Base-by-base conservation (phyloP, 192 early-diverging fungal species). In the Backusella sp. region DNA sequence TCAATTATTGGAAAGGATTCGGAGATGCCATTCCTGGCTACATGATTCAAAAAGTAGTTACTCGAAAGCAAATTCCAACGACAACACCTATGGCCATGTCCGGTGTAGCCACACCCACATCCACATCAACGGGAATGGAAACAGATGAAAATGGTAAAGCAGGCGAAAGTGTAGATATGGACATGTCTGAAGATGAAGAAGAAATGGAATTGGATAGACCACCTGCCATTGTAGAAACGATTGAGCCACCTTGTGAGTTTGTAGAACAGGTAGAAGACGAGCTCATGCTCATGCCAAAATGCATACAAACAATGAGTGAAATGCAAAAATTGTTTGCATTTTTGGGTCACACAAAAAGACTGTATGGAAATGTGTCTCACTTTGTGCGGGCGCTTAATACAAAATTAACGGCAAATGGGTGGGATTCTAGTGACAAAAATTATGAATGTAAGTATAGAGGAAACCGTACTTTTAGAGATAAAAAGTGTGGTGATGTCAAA, bases 321-420 rank as follows among this genome's bases (percentile, higher is more conserved):
- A n/a, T 82, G 39, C 85, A 86, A 69, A 82, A 82, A 15, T 72
- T 86, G 32, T 86, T 84, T 65, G 85, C 72, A 4, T 86, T 82
- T 66, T 49, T 86, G 6, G 36, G 34, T 5, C 39, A 75, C 30
- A 80, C 80, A 28, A 39, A 80, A 32, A 78, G 85, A 21, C 8
- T 46, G 8, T 84, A 84, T 75, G 83, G 78, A 11, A 77, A 71
- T 35, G 66, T 66, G 1, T 70, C 59, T 26, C 76, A 72, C 68
- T 71, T 84, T n/a, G 69, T 82, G 0, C 21, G 72, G 30, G 82
- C 83, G 11, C 37, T 82, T 3, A 79, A 37, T 70, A 32, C 44
- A 1, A 66, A 42, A 32, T 42, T 69, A 12, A 37, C 59, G 8
- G 19, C 71, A 26, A 23, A 8, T 56, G 36, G 49, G 2, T 78